Evolutionary conservation across 1,139 yeast genomes (phyloP), one percentile per base, ranked within the genome.

Genomic region (Saccharomyces pastorianus): DNA sequence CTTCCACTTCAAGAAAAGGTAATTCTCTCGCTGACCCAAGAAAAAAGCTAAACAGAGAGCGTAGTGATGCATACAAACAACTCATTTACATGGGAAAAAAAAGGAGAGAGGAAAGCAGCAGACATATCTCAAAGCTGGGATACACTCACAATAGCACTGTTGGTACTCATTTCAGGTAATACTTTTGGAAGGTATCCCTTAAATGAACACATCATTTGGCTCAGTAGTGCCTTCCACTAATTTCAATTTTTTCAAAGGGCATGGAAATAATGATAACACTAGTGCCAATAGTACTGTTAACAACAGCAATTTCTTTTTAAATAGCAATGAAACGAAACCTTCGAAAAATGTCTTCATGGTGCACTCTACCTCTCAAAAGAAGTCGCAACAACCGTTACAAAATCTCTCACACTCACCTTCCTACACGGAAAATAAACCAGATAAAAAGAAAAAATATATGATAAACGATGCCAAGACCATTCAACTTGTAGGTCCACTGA

Each of bases 241-340:
- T 44, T 55, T 55, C 25, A 31, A 32, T 9, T 50, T 55, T 25
- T 48, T 58, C 61, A 53, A 58, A 52, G 28, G 55, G 54, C 11
- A 58, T 48, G 23, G 52, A 55, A 44, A 51, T 41, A 27, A 57
- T 27, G 27, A 28, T n/a, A 46, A 14, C 17, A 31, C 38, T 7
- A 49, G 20, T 20, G 23, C 27, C 27, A 52, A 44, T 42, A 11
- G 9, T 14, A 23, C 17, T 17, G 3, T 26, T 9, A n/a, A 23
- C 14, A 50, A 32, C 14, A 25, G 38, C 23, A 49, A 47, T 38
- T 52, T 32, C n/a, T 52, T 47, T 34, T 44, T 51, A n/a, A 46
- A 55, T 23, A 44, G 29, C 13, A 31, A 42, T 20, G 28, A 47
- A 4, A 7, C 44, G 26, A 14, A 20, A 4, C 25, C 51, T 26